Evolutionary conservation across 176 grass and related monocot species (phyloP), one percentile per base, ranked within the genome.

Genomic region (Secale cereale): DNA sequence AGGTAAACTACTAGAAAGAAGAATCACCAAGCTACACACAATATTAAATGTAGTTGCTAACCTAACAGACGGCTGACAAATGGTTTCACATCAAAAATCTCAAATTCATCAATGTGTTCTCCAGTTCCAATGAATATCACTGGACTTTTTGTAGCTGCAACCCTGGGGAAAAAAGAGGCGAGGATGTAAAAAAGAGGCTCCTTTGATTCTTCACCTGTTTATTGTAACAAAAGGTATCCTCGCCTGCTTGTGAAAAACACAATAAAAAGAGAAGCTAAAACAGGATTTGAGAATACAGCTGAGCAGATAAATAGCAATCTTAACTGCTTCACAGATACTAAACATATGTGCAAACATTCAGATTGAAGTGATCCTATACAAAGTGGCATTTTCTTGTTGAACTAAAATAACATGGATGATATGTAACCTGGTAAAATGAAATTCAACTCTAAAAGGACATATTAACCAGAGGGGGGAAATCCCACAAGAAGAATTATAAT

Each of bases 41-140:
- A 70, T 41, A 56, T 57, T 64, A 2, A 88, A 81, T 70, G 28
- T 81, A 74, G 45, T 69, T 50, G 56, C 73, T 84, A 39, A 94
- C 95, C 95, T 87, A 97, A 86, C 67, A 97, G 88, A 37, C 92
- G 95, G 65, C 89, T 97, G 76, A 97, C 95, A 67, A 98, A 98
- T 86, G 95, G 95, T 75, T 94, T 98, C 59, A 91, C 95, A 77
- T 94, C 89, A 76, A 93, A 94, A 85, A 89, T 81, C 87, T 93
- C 95, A 91, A 98, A 90, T 9, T 98, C 92, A 70, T 88, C 87
- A 68, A 97, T 91, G 77, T 98, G 92, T 77, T 98, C 95, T 70
- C 92, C 95, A 72, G 95, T 98, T 91, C 92, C 92, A 71, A 98
- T 98, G 86, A 94, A 98, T 86, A 94, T 94, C 36, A 94, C 92